phyloP scores from a whole-genome alignment of 2,329 filamentous ascomycete species.

The Diaporthe helianthi region DNA sequence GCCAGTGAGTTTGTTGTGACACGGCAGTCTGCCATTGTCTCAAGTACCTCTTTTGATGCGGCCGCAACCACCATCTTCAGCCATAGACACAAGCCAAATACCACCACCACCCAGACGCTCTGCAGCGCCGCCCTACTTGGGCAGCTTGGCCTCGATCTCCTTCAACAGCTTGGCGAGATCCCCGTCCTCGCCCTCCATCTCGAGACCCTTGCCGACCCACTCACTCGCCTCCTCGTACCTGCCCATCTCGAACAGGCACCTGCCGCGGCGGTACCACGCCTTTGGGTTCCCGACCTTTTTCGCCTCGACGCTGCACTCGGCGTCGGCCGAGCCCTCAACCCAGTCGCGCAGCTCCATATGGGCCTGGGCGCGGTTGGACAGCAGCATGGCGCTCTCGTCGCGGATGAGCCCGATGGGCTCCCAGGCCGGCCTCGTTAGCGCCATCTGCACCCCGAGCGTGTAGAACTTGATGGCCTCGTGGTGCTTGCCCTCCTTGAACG shows the following conservation, averaged over 20 bases:
- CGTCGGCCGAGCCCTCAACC: constrained; percentile 87
- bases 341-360: constrained; percentile 83
- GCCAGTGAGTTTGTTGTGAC: background rate
- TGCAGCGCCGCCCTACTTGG: constrained; percentile 40
- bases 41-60: background rate
- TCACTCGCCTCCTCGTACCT: constrained; percentile 80
- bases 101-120: constrained; percentile 8
- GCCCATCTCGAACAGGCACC: constrained; percentile 90
- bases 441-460: constrained; percentile 89
- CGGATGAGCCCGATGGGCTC: constrained; percentile 83
- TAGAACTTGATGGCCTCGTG: constrained; percentile 82
- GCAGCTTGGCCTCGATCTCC: constrained; percentile 62
- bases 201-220: constrained; percentile 79
- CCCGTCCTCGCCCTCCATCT: constrained; percentile 78
- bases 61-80: background rate
- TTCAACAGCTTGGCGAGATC: constrained; percentile 69
- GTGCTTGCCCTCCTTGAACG: constrained; percentile 80
- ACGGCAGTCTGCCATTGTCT: background rate
- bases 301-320: constrained; percentile 85
- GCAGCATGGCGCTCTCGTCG: constrained; percentile 82
- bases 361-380: constrained; percentile 88
- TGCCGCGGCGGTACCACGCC: constrained; percentile 90
- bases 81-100: background rate
- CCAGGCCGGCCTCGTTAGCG: constrained; percentile 80
- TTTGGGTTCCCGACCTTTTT: constrained; percentile 89